Percentiles rank a stretch among this genome's conserved stretches.
These are phyloP conservation scores for Dictyophora rubrovolvata DNA, from an alignment of 768 basidiomycete species.

Conservation along the genomic window DNA sequence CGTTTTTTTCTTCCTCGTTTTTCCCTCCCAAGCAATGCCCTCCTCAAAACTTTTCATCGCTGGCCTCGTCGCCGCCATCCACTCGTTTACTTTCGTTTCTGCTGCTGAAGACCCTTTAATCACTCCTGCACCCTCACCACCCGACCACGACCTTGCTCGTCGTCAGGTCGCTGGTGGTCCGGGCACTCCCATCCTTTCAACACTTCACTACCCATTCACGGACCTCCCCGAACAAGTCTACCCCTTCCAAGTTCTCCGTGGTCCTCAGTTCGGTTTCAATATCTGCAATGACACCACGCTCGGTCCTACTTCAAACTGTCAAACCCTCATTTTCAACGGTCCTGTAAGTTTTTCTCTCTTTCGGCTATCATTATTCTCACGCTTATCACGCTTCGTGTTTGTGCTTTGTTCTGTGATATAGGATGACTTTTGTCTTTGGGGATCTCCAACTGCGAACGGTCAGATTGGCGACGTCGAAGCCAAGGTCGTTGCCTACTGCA, in stretches of 20 bases:
- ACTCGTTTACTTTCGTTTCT: no score
- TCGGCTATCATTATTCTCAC: no score
- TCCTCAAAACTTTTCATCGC: no score
- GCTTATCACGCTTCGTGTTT: no score
- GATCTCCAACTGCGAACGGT: constrained; percentile 9
- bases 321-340: constrained; percentile 4
- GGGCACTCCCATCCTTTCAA: constrained; percentile 3
- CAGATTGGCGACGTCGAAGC: constrained; percentile 17
- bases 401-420: no score
- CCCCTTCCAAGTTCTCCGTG: constrained; percentile 23
- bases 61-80: no score
- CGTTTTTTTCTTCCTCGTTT: no score
- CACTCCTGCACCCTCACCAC: no score
- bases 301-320: constrained; percentile 11
- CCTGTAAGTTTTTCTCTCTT: background rate
- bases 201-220: constrained; percentile 9
- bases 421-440: constrained; percentile 14
- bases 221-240: constrained; percentile 25
- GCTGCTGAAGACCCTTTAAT: no score
- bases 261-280: constrained; percentile 11
- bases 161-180: no score
- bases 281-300: constrained; percentile 10
- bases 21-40: no score
- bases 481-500: constrained; percentile 23
- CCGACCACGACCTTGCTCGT: no score